Percentiles rank a stretch among this genome's conserved stretches.
These are phyloP conservation scores for Aurinia saxatilis DNA, from an alignment of 345 rosid genomes.

Conservation along the genomic window DNA sequence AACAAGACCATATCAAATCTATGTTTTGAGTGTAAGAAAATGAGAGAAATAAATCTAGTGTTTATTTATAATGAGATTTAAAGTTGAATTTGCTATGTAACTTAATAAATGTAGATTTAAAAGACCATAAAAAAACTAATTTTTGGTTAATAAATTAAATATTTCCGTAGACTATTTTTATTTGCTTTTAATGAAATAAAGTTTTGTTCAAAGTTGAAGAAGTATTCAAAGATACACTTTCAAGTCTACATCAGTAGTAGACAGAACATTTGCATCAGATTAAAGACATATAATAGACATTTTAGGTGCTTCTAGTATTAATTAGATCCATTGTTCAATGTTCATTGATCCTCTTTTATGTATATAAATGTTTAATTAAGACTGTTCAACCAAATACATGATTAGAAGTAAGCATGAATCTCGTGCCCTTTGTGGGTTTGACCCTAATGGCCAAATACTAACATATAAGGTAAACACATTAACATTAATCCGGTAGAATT, in stretches of 20 bases:
- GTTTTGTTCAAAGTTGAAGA: not conserved
- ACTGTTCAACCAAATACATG: not conserved
- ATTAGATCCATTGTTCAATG: not conserved
- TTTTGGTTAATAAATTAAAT: not conserved
- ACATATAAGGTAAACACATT: too few species aligned
- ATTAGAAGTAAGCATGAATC: not conserved
- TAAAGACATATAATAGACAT: not conserved
- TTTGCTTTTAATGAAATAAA: not conserved
- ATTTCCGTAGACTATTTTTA: not conserved
- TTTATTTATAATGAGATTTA: too few species aligned
- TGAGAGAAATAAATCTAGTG: too few species aligned
- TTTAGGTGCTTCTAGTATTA: not conserved
- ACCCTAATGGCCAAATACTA: too few species aligned
- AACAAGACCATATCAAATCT: not conserved
- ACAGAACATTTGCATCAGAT: not conserved
- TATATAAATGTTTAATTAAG: too few species aligned
- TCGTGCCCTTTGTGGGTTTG: not conserved
- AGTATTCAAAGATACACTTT: not conserved
- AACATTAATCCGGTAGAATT: too few species aligned
- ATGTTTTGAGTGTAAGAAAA: too few species aligned
- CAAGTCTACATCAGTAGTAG: not conserved
- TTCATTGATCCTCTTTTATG: not conserved
- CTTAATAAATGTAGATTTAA: too few species aligned
- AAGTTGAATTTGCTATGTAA: too few species aligned
- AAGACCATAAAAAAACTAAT: not conserved